Evolutionary conservation across 225 moss, liverwort and hornwort species (phyloP).

Genomic region (Pleurozium schreberi): DNA sequence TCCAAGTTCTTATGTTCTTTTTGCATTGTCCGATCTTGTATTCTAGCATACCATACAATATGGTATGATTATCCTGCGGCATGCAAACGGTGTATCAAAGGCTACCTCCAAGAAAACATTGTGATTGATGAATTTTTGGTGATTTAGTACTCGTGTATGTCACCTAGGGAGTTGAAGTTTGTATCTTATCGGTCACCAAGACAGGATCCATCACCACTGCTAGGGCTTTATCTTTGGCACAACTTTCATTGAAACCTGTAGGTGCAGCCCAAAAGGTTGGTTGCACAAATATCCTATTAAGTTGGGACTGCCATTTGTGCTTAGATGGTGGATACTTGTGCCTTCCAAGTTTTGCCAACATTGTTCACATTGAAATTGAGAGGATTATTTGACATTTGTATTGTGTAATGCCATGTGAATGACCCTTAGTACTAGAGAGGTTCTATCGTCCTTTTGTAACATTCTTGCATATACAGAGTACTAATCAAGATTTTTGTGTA

Average conservation of each 20-base stretch:
- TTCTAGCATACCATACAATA: background rate
- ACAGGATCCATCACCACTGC: background rate
- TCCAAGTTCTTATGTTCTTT: background rate
- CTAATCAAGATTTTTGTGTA: background rate
- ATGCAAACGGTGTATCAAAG: background rate
- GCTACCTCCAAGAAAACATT: background rate
- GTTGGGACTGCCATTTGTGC: background rate
- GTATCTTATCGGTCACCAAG: background rate
- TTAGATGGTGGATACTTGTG: background rate
- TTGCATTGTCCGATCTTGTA: background rate
- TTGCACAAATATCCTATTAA: too few relatives aligned
- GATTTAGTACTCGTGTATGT: background rate
- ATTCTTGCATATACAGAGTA: background rate
- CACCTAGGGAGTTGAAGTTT: background rate
- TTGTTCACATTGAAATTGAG: background rate
- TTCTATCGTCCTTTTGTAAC: background rate
- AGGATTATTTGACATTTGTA: background rate
- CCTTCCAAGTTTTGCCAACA: background rate
- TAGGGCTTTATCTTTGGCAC: background rate
- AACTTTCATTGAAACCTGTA: background rate
- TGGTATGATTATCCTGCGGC: background rate
- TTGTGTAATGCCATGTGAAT: background rate
- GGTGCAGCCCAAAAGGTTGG: background rate
- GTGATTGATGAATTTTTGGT: background rate
- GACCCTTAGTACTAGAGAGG: background rate